phyloP scores from a whole-genome alignment of 768 basidiomycete species.

The Phaeolepiota aurea region DNA sequence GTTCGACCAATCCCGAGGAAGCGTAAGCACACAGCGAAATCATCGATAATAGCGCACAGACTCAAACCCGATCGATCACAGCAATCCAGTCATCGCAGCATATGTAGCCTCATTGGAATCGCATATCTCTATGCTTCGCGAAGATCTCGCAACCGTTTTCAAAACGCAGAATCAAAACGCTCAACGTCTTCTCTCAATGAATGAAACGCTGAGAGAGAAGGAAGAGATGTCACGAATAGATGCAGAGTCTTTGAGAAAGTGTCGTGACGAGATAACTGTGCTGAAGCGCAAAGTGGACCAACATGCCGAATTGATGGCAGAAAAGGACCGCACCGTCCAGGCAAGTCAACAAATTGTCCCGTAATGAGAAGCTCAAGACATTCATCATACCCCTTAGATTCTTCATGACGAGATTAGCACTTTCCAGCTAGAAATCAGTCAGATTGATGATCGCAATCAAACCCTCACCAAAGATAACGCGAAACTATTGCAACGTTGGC shows the following conservation, averaged over 20 bases:
- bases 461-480: conserved; percentile 91
- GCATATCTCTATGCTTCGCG: conserved; percentile 85
- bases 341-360: conserved; percentile 32
- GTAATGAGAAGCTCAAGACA: conserved; percentile 1
- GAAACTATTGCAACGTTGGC: conserved; percentile 90
- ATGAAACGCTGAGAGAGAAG: conserved; percentile 89
- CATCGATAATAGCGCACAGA: too few relatives aligned
- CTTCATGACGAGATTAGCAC: conserved; percentile 94
- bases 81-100: conserved; percentile 79
- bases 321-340: conserved; percentile 86
- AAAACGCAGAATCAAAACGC: conserved; percentile 96
- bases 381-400: conserved; percentile 38
- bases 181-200: conserved; percentile 87
- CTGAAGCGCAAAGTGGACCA: conserved; percentile 74
- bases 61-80: conserved; percentile 27
- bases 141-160: conserved; percentile 91
- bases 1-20: conserved; percentile 43
- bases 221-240: conserved; percentile 82
- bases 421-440: conserved; percentile 82
- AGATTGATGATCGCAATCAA: conserved; percentile 82
- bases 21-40: conserved; percentile 66
- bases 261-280: conserved; percentile 65
- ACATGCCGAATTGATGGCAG: conserved; percentile 77
- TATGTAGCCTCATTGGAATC: conserved; percentile 90
- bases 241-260: conserved; percentile 69